Percentiles rank a stretch among this genome's conserved stretches.
Evolutionary conservation across 371 early-diverging fungal genomes (phyloP).

Genomic region (Mucor sp.): DNA sequence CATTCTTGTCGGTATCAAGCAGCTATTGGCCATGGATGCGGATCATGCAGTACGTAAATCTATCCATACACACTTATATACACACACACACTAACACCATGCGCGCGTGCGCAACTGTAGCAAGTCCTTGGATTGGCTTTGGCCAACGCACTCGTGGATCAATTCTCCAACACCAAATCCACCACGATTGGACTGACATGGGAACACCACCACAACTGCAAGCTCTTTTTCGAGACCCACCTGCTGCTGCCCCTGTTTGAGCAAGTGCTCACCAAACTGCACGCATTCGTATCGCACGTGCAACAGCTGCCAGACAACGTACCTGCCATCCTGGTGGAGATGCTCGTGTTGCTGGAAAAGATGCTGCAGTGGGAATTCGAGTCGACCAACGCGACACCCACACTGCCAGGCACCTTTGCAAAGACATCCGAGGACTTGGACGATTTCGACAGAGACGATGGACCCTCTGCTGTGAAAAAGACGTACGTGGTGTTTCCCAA

Average conservation of each 20-base stretch:
- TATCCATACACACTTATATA: too few species aligned
- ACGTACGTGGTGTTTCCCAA: slow-evolving; percentile 51
- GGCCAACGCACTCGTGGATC: slow-evolving; percentile 62
- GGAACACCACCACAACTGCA: slow-evolving; percentile 71
- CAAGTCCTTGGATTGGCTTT: slow-evolving; percentile 57
- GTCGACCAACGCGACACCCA: slow-evolving; percentile 39
- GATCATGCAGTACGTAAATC: slow-evolving; percentile 38
- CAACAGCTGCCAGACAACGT: slow-evolving; percentile 21
- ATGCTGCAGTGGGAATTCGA: slow-evolving; percentile 75
- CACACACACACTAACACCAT: neutral
- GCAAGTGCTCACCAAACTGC: slow-evolving; percentile 34
- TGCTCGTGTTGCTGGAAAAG: slow-evolving; percentile 56
- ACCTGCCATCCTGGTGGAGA: slow-evolving; percentile 38
- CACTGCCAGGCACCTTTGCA: slow-evolving; percentile 55
- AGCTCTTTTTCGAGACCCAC: slow-evolving; percentile 64
- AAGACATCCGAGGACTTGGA: slow-evolving; percentile 40
- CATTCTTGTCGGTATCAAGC: slow-evolving; percentile 54
- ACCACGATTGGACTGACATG: slow-evolving; percentile 63
- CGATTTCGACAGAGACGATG: slow-evolving; percentile 51
- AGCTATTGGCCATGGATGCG: slow-evolving; percentile 50
- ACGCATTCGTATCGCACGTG: slow-evolving; percentile 34
- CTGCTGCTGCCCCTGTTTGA: slow-evolving; percentile 38
- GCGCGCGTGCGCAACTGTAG: slow-evolving; percentile 9
- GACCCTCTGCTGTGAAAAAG: slow-evolving; percentile 35
- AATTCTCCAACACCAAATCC: slow-evolving; percentile 67